Percentiles rank a stretch among this genome's conserved stretches.
These are phyloP conservation scores for Talaromyces sp. DNA, from an alignment of 2,329 filamentous ascomycete genomes.

Conservation along the genomic window DNA sequence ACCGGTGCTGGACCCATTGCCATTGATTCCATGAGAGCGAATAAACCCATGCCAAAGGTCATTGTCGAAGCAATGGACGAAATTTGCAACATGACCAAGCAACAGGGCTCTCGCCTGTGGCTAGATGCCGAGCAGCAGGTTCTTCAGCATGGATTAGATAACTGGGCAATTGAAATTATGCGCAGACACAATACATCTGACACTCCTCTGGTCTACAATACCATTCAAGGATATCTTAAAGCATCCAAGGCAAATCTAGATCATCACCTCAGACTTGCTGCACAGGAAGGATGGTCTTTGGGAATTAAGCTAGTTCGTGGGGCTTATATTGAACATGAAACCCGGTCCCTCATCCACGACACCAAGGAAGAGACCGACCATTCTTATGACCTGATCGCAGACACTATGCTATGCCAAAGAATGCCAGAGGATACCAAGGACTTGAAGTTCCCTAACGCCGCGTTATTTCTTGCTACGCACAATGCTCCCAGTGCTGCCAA, in stretches of 20 bases:
- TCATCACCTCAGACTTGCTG: conserved; percentile 42
- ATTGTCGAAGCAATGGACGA: conserved; percentile 38
- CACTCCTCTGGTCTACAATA: conserved; percentile 43
- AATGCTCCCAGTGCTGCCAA: conserved; percentile 51
- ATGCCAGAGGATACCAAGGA: conserved; percentile 36
- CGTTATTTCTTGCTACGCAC: conserved; percentile 58
- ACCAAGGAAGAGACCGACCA: conserved; percentile 43
- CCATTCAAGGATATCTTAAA: conserved; percentile 52
- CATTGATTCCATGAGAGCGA: conserved; percentile 20
- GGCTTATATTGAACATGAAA: conserved; percentile 49
- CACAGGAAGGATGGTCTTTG: conserved; percentile 43
- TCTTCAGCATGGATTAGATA: conserved; percentile 48
- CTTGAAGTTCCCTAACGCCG: conserved; percentile 32
- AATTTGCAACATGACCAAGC: conserved; percentile 39
- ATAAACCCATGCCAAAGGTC: conserved; percentile 17
- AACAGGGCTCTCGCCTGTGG: conserved; percentile 44
- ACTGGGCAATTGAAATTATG: conserved; percentile 52
- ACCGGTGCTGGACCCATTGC: conserved; percentile 26
- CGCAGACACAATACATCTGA: conserved; percentile 43
- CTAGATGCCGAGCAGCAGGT: conserved; percentile 53
- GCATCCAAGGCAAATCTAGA: conserved; percentile 41
- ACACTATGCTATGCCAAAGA: conserved; percentile 49
- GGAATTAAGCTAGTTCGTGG: conserved; percentile 51
- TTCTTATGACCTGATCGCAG: conserved; percentile 55
- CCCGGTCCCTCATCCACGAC: conserved; percentile 38